Evolutionary conservation across 306 rosid species (phyloP), one percentile per base, ranked within the genome.

Genomic region (Trifolium dubium): DNA sequence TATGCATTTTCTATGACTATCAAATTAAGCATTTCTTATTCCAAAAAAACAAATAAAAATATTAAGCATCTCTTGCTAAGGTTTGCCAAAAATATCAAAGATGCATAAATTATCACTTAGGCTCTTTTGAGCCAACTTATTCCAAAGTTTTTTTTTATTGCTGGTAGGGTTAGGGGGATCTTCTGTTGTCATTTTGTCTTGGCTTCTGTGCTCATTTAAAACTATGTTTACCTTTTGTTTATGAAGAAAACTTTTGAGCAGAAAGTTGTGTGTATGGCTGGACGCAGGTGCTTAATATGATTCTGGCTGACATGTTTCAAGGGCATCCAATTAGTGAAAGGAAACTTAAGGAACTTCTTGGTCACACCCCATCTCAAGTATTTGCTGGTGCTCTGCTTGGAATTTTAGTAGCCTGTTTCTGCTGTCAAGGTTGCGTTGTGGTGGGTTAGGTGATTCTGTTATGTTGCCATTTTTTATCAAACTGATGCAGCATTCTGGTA

Each of bases 281-380:
- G 59, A 54, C 9, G n/a, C 90, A 92, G 98, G 98, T 92, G 66
- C 93, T 92, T 51, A 92, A 92, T 70, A 76, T 90, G 92, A 91
- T 92, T 11, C 89, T 92, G n/a, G 90, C 85, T 72, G 92, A 90
- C 86, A 79, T 92, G 79, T 92, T 92, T 71, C 76, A 89, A 81
- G 98, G 96, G 65, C 98, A 92, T 84, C 97, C 97, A 6, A 83
- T 92, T 66, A 85, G 97, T 86, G 82, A 92, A 82, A 90, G 92
- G 59, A 92, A 92, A 82, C 93, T 92, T 6, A 92, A 92, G 80
- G 98, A 90, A 77, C 91, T 92, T 74, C 91, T 92, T 58, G 98
- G 97, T 67, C 97, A 92, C 83, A 89, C 96, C 15, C 97, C 90
- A 12, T 92, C 96, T 31, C 98, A 92, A 82, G 98, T 92, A 23